phyloP scores from a whole-genome alignment of 305 asterid genomes.

The Solanum hybrid region DNA sequence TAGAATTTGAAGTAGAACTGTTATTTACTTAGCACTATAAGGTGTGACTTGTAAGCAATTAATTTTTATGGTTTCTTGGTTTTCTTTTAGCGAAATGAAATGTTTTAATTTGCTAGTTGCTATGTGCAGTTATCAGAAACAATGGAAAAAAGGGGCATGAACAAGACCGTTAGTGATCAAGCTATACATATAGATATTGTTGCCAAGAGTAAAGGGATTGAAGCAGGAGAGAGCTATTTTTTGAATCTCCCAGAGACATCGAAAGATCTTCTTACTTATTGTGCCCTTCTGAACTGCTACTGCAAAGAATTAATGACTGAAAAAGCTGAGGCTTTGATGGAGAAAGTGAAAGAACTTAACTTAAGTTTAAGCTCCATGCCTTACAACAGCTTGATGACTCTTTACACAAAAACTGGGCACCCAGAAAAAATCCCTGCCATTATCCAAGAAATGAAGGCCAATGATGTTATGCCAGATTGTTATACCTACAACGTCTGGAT shows the following conservation, averaged over 20 bases:
- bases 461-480: constrained; percentile 53
- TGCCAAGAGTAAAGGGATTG: constrained; percentile 58
- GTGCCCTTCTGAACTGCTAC: constrained; percentile 81
- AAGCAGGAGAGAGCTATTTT: constrained; percentile 73
- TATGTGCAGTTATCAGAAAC: constrained; percentile 65
- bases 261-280: constrained; percentile 63
- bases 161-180: constrained; percentile 79
- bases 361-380: constrained; percentile 65
- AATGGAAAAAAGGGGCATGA: constrained; percentile 79
- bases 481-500: constrained; percentile 89
- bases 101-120: neutral
- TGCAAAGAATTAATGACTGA: constrained; percentile 70
- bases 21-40: neutral
- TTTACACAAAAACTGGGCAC: constrained; percentile 45
- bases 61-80: neutral
- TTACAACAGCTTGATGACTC: constrained; percentile 82
- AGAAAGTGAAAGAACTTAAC: constrained; percentile 80
- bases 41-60: neutral
- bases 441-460: constrained; percentile 80
- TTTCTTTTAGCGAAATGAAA: neutral
- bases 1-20: neutral
- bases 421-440: constrained; percentile 51
- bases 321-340: constrained; percentile 58
- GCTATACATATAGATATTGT: constrained; percentile 85
- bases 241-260: constrained; percentile 59